Evolutionary conservation across 768 basidiomycete genomes (phyloP), one percentile per base, ranked within the genome.

Genomic region (Psilocybe subaeruginosa): DNA sequence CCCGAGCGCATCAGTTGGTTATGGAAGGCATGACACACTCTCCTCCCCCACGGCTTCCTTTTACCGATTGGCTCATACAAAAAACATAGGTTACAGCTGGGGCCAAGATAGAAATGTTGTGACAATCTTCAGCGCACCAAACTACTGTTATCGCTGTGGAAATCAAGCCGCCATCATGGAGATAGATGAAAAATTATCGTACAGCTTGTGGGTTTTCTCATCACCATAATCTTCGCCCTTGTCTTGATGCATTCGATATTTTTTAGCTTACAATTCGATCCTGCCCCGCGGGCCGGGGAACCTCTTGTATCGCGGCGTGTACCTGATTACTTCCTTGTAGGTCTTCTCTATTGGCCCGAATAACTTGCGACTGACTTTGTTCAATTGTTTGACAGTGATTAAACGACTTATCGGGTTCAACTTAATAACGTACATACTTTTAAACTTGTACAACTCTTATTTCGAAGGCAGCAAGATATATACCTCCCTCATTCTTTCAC

Each of bases 81-180:
- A 60, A 23, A 23, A 23, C 63, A 9, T 54, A 92, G 91, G 91
- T 49, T 92, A 93, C 75, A 97, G 95, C 74, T 99, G 97, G 97
- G 95, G 95, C 61, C 97, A 99, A 78, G 97, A 99, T 79, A 87
- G 95, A 76, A 99, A 98, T 74, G 97, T 99, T 23, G 97, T 99
- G 66, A 99, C 97, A 46, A 98, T 99, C 73, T 99, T 98, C 83
- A 98, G 96, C 66, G 97, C 97, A 67, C 97, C 97, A 46, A 99
- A 99, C 79, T 99, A 98, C 77, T 99, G 97, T 79, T 99, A 99
- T 82, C 85, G 97, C 74, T 99, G 97, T 74, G 97, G 97, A 56
- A 99, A 99, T 76, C 97, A 99, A 72, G 97, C 97, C 58, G 97
- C 97, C 53, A 99, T 99, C 75, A 97, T 99, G 89, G 97, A 99